Percentiles rank a stretch among this genome's conserved stretches.
phyloP scores from a whole-genome alignment of 2,329 filamentous ascomycete species.

The Spiromastix sp. region DNA sequence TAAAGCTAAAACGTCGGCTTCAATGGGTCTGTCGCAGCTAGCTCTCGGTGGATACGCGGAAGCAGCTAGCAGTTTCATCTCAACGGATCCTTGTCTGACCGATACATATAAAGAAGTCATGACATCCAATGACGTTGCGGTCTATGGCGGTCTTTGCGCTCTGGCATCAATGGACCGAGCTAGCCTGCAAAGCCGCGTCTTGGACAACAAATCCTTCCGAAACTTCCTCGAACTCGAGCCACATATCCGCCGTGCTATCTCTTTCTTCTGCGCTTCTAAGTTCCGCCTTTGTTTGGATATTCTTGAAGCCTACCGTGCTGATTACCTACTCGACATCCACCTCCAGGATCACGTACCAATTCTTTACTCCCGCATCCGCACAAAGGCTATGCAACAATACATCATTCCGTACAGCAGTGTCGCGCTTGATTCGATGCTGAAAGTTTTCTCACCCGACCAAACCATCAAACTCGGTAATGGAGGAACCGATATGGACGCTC shows the following conservation, averaged over 20 bases:
- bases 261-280: slow-evolving; percentile 79
- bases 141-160: slow-evolving; percentile 84
- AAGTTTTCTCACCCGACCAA: slow-evolving; percentile 58
- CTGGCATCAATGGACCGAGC: slow-evolving; percentile 78
- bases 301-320: slow-evolving; percentile 67
- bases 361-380: slow-evolving; percentile 67
- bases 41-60: slow-evolving; percentile 47
- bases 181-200: slow-evolving; percentile 62
- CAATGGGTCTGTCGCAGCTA: slow-evolving; percentile 52
- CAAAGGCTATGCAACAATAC: slow-evolving; percentile 89
- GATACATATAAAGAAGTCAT: slow-evolving; percentile 59
- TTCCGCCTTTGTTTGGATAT: slow-evolving; percentile 78
- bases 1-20: slow-evolving; percentile 55
- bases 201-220: slow-evolving; percentile 74
- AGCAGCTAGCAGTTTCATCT: slow-evolving; percentile 63
- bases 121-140: slow-evolving; percentile 77
- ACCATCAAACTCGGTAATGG: slow-evolving; percentile 38
- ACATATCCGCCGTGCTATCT: slow-evolving; percentile 83
- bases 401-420: slow-evolving; percentile 84
- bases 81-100: slow-evolving; percentile 47
- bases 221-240: slow-evolving; percentile 85
- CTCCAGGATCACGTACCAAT: slow-evolving; percentile 61
- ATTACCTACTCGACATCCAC: slow-evolving; percentile 86
- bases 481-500: slow-evolving; percentile 36
- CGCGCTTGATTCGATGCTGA: slow-evolving; percentile 65